These are phyloP conservation scores for Sporormia fimetaria DNA, from an alignment of 495 filamentous ascomycete genomes.

Conservation along the genomic window DNA sequence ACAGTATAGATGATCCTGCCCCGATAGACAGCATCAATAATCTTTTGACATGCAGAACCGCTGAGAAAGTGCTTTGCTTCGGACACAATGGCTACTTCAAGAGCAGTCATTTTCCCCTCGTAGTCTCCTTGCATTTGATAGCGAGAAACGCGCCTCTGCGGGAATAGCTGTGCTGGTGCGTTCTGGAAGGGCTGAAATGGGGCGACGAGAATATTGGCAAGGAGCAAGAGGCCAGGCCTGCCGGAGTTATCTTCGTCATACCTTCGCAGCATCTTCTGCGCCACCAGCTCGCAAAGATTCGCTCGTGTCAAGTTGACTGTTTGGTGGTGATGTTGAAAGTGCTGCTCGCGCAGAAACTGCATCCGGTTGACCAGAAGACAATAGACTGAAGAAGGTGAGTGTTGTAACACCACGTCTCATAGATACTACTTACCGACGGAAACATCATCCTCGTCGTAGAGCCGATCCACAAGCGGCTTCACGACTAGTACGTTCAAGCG, in stretches of 20 bases:
- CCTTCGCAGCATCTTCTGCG: conserved; percentile 51
- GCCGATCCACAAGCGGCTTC: conserved; percentile 55
- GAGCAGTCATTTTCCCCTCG: conserved; percentile 51
- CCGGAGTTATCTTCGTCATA: conserved; percentile 58
- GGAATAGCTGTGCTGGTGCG: conserved; percentile 46
- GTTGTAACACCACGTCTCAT: not conserved
- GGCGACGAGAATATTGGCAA: conserved; percentile 59
- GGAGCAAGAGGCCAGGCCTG: conserved; percentile 47
- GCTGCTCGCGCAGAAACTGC: conserved; percentile 57
- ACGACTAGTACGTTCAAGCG: conserved; percentile 61
- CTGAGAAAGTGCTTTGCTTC: conserved; percentile 57
- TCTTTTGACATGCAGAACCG: conserved; percentile 56
- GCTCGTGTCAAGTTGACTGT: conserved; percentile 58
- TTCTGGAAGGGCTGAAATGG: conserved; percentile 63
- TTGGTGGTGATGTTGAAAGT: conserved; percentile 52
- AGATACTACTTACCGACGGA: conserved; percentile 40
- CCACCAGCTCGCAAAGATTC: conserved; percentile 56
- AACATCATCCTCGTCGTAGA: conserved; percentile 57
- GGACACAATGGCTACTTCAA: conserved; percentile 61
- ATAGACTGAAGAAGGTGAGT: conserved; percentile 39
- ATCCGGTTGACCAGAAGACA: conserved; percentile 61
- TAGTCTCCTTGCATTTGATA: conserved; percentile 38
- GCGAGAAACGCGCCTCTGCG: conserved; percentile 37
- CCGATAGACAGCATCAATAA: conserved; percentile 58
- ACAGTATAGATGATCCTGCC: conserved; percentile 61